phyloP scores from a whole-genome alignment of 2,329 filamentous ascomycete species.

The Paecilomyces formosus region DNA sequence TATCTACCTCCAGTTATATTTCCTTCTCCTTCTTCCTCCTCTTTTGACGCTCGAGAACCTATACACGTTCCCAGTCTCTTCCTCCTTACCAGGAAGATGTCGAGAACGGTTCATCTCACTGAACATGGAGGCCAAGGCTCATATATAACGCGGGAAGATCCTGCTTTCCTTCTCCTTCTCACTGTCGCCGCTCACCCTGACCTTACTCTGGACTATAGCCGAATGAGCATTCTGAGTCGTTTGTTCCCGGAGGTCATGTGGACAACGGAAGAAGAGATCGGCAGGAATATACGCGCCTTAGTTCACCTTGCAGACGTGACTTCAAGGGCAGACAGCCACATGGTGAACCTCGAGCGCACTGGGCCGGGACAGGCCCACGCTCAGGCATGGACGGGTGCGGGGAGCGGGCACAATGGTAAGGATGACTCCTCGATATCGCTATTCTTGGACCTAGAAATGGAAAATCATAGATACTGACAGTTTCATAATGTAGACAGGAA shows the following conservation, averaged over 20 bases:
- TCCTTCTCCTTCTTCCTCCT: not conserved
- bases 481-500: not conserved
- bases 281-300: not conserved
- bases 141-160: conserved; percentile 3
- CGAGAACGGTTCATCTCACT: not conserved
- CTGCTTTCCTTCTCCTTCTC: conserved; percentile 3
- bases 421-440: not conserved
- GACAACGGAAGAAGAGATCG: not conserved
- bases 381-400: not conserved
- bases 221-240: conserved; percentile 3
- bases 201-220: conserved; percentile 1
- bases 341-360: not conserved
- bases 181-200: conserved; percentile 1
- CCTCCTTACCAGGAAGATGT: not conserved
- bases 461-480: not conserved
- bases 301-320: not conserved
- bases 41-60: not conserved
- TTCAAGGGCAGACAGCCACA: not conserved
- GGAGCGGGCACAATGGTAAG: not conserved
- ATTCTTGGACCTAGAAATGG: not conserved
- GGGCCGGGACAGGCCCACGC: not conserved
- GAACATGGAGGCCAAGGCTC: not conserved
- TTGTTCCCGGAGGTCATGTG: conserved; percentile 1
- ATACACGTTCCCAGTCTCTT: not conserved
- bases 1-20: not conserved